phyloP scores from a whole-genome alignment of 352 stramenopile species.

The Peronosclerospora sorghi region DNA sequence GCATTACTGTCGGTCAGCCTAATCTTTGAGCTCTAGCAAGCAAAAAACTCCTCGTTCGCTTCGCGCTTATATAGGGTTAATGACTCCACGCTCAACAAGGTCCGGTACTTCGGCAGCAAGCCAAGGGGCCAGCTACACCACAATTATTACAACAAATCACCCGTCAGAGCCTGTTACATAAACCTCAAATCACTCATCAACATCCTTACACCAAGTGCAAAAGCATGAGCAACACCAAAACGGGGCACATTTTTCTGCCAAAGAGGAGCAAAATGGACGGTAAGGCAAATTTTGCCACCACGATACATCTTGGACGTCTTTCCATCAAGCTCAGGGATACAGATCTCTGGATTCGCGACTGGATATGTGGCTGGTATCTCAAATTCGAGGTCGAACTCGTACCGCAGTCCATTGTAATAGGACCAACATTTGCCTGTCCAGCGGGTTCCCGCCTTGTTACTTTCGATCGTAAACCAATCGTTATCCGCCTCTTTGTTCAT shows the following conservation, averaged over 20 bases:
- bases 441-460: slow-evolving; percentile 70
- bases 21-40: not conserved
- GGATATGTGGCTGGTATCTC: slow-evolving; percentile 79
- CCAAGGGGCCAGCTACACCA: slow-evolving; percentile 67
- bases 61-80: slow-evolving; percentile 44
- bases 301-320: slow-evolving; percentile 89
- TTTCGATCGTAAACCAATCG: slow-evolving; percentile 85
- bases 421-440: slow-evolving; percentile 86
- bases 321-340: slow-evolving; percentile 78
- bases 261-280: slow-evolving; percentile 82
- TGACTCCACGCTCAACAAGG: slow-evolving; percentile 67
- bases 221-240: slow-evolving; percentile 77
- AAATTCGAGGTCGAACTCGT: slow-evolving; percentile 82
- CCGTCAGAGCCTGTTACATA: not conserved
- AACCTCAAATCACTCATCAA: not conserved
- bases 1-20: not conserved
- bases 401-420: slow-evolving; percentile 77
- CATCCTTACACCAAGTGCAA: slow-evolving; percentile 61
- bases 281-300: slow-evolving; percentile 83
- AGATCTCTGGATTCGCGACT: slow-evolving; percentile 72
- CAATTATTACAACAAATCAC: slow-evolving; percentile 3
- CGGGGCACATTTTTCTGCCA: slow-evolving; percentile 85
- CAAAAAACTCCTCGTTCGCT: not conserved
- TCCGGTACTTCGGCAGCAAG: slow-evolving; percentile 80
- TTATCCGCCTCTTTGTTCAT: slow-evolving; percentile 86